A percentile compares a stretch with the other conserved stretches of the same genome.
Evolutionary conservation across 2,329 filamentous ascomycete genomes (phyloP).

Genomic region (Proliferodiscus dingleyae): DNA sequence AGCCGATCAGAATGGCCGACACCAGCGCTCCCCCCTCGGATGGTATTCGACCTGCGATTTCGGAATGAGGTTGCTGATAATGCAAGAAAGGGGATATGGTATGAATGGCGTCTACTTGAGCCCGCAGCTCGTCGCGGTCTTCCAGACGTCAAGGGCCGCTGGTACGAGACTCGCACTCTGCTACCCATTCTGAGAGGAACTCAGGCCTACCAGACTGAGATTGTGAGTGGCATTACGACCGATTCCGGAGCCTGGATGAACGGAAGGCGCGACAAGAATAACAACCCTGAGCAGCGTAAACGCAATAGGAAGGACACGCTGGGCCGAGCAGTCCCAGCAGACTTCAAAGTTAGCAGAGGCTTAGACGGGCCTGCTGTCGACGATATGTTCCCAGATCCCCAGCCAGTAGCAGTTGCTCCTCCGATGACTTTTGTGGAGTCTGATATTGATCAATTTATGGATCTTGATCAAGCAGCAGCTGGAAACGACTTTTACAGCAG

Average conservation of each 20-base stretch:
- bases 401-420: neutral
- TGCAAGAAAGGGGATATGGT: slow-evolving; percentile 25
- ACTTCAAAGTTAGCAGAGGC: slow-evolving; percentile 31
- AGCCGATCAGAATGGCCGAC: slow-evolving; percentile 35
- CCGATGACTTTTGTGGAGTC: slow-evolving; percentile 7
- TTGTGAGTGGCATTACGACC: slow-evolving; percentile 32
- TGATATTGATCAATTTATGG: slow-evolving; percentile 16
- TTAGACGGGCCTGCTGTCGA: slow-evolving; percentile 29
- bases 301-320: slow-evolving; percentile 32
- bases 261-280: slow-evolving; percentile 36
- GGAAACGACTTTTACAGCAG: slow-evolving; percentile 6
- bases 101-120: slow-evolving; percentile 30
- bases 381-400: slow-evolving; percentile 26
- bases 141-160: slow-evolving; percentile 51
- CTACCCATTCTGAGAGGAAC: slow-evolving; percentile 35
- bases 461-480: slow-evolving; percentile 10
- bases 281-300: slow-evolving; percentile 24
- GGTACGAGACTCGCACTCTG: slow-evolving; percentile 53
- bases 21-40: slow-evolving; percentile 43
- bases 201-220: slow-evolving; percentile 31
- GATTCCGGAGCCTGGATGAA: slow-evolving; percentile 44
- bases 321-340: slow-evolving; percentile 30
- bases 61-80: slow-evolving; percentile 43
- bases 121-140: slow-evolving; percentile 31
- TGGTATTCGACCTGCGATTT: slow-evolving; percentile 34